Conservation (phyloP, 2,329 filamentous ascomycete genomes). For the Colletotrichum sp. region DNA sequence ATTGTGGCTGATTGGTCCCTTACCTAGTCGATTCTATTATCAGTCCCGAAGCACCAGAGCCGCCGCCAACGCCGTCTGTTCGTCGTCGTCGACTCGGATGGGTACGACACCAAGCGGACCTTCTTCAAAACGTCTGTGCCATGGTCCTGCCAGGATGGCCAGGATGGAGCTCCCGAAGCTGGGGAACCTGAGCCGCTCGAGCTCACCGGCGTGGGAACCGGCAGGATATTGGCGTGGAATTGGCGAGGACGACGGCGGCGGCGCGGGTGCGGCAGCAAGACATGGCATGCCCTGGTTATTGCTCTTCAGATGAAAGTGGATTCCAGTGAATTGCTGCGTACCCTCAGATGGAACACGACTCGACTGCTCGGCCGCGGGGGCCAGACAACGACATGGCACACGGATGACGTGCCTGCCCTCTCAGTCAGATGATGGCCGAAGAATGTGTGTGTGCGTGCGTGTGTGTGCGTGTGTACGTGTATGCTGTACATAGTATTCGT, state of each 20-base stretch:
- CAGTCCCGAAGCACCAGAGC: not conserved
- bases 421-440: not conserved
- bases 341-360: not conserved
- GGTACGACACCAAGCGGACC: not conserved
- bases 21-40: not conserved
- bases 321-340: not conserved
- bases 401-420: not conserved
- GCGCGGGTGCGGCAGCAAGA: not conserved
- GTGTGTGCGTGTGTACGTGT: not conserved
- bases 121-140: not conserved
- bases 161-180: not conserved
- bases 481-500: not conserved
- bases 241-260: not conserved
- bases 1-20: not conserved
- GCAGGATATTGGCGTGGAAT: not conserved
- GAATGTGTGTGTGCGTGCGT: not conserved
- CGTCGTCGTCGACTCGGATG: not conserved
- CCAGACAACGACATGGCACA: not conserved
- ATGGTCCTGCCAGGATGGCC: not conserved
- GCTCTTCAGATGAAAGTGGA: not conserved
- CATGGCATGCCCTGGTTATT: not conserved
- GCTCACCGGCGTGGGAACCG: constrained; percentile 1
- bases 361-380: not conserved
- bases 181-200: not conserved
- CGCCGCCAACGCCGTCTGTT: not conserved